These are phyloP conservation scores for Globisporangium polare DNA, from an alignment of 352 stramenopile species.

Conservation along the genomic window DNA sequence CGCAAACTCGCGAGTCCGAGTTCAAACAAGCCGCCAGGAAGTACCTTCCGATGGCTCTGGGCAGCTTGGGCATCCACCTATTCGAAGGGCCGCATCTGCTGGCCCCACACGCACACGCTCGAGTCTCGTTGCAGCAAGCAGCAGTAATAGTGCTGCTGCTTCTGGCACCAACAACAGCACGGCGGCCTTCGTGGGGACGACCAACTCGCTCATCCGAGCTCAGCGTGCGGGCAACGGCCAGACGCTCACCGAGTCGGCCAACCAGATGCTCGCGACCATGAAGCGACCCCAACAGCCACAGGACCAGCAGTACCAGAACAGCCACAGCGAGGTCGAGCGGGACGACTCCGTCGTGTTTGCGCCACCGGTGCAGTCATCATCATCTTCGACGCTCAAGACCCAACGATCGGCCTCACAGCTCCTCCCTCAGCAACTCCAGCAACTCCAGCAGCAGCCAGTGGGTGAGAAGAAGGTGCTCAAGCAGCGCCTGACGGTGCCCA, in stretches of 20 bases:
- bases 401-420: slow-evolving; percentile 39
- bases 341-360: slow-evolving; percentile 9
- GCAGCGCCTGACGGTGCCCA: slow-evolving; percentile 67
- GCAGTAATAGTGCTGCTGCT: slow-evolving; percentile 6
- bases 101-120: slow-evolving; percentile 14
- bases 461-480: slow-evolving; percentile 23
- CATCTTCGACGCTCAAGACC: slow-evolving; percentile 20
- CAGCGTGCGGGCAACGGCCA: slow-evolving; percentile 42
- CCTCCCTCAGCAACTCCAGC: background rate
- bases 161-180: slow-evolving; percentile 1
- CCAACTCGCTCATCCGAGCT: slow-evolving; percentile 61
- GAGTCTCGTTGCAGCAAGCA: slow-evolving; percentile 5
- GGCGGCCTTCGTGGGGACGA: slow-evolving; percentile 50
- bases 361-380: slow-evolving; percentile 9
- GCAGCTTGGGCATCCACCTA: background rate
- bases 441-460: slow-evolving; percentile 4
- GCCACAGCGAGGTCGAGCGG: background rate
- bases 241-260: slow-evolving; percentile 44
- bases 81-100: slow-evolving; percentile 18
- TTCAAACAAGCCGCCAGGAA: background rate
- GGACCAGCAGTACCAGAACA: background rate
- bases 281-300: slow-evolving; percentile 14
- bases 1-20: background rate
- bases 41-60: background rate
- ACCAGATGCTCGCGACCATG: slow-evolving; percentile 44